phyloP scores from a whole-genome alignment of 768 basidiomycete species.

The Naganishia vishniacii region DNA sequence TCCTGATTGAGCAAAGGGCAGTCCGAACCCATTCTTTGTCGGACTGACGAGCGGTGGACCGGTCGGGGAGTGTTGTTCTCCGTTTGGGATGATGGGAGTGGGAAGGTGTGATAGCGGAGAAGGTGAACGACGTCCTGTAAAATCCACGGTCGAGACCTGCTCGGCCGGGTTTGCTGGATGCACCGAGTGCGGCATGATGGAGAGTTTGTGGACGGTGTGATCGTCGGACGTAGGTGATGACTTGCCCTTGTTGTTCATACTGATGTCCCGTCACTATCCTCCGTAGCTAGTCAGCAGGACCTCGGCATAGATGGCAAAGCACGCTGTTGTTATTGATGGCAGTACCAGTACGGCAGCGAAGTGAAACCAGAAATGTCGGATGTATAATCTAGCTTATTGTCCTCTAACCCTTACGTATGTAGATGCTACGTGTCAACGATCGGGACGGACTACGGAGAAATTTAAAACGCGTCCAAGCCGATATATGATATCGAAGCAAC shows the following conservation, averaged over 20 bases:
- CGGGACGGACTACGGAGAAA: too few relatives aligned
- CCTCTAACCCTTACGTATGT: too few relatives aligned
- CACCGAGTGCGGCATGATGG: neutral
- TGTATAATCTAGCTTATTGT: too few relatives aligned
- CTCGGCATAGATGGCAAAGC: too few relatives aligned
- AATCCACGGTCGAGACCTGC: neutral
- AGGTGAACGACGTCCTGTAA: slow-evolving; percentile 12
- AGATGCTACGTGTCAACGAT: neutral
- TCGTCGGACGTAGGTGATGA: neutral
- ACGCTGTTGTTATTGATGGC: neutral
- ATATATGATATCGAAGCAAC: too few relatives aligned
- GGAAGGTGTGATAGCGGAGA: slow-evolving; percentile 9
- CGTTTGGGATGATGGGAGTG: neutral
- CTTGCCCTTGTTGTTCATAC: neutral
- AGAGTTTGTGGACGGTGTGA: neutral
- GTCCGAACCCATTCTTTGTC: neutral
- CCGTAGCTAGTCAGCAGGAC: too few relatives aligned
- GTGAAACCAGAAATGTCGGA: too few relatives aligned
- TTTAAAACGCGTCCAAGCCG: too few relatives aligned
- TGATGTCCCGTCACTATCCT: too few relatives aligned
- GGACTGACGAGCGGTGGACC: neutral
- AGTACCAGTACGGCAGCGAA: too few relatives aligned
- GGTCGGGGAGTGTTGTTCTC: neutral
- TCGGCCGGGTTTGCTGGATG: neutral
- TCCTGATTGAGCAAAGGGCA: neutral